Base-by-base conservation (phyloP, 495 filamentous ascomycete genomes). In the Neurospora discreta region DNA sequence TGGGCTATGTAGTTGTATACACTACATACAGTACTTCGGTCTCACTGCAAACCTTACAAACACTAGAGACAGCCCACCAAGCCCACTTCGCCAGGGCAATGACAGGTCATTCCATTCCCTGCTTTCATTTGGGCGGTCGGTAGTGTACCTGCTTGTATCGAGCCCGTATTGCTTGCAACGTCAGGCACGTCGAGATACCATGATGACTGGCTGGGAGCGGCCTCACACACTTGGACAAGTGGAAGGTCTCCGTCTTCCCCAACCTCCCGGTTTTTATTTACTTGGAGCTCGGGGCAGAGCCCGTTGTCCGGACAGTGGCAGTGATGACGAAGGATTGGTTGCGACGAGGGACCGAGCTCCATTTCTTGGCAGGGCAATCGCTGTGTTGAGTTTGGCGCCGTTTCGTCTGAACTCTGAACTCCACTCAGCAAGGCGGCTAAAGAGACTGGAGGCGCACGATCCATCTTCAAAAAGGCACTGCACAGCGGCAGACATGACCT, bases 191-290 rank as follows among this genome's bases (percentile, higher is more conserved):
- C 52, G 52, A 33, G 52, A 60, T 68, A 68, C 39, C 58, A 74
- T 71, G 67, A 52, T 58, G 70, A 71, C 71, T 73, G 73, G 74
- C 71, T 75, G 74, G 65, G 68, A 60, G 52, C 52, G 52, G 52
- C 52, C 52, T 60, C 52, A 15, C 5, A 26, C 10, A 15, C 10
- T 60, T 60, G 46, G 46, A 60, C 23, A 60, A 23, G 41, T 39
- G 39, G 9, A 9, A 39, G 9, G 20, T 16, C 46, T 58, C 46
- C 13, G 68, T 76, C 74, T 70, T 75, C 78, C 52, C 78, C 75
- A 78, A 78, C 78, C 78, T 78, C 77, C 78, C 69, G 72, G 72
- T 60, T 76, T 76, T 78, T 80, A 76, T 80, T 80, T 78, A 80
- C 78, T 76, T 75, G 69, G 70, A 70, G 41, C 39, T 39, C 11